These are phyloP conservation scores for Claviceps pazoutovae DNA, from an alignment of 2,329 filamentous ascomycete genomes.

Conservation along the genomic window DNA sequence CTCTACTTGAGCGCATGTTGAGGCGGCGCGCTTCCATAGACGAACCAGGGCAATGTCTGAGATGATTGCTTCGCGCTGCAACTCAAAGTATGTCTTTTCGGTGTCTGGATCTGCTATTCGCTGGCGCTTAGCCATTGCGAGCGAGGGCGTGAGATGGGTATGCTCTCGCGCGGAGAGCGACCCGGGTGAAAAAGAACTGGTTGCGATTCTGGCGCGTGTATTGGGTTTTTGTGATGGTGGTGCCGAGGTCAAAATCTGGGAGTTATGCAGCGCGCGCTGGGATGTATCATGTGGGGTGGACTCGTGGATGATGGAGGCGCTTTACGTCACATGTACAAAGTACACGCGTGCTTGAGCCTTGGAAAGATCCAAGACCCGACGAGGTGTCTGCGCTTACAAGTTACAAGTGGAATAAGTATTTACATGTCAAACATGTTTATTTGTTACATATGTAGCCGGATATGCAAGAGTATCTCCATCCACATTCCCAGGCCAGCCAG, in stretches of 20 bases:
- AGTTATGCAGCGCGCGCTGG: not conserved
- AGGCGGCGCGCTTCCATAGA: not conserved
- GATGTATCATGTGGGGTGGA: not conserved
- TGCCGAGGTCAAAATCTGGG: not conserved
- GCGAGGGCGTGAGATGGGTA: not conserved
- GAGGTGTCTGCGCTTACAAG: too few species aligned
- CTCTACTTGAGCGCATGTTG: not conserved
- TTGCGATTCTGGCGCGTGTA: too few species aligned
- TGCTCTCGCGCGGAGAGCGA: too few species aligned
- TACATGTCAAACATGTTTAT: not conserved
- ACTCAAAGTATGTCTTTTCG: slow-evolving; percentile 55
- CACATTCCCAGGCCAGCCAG: not conserved
- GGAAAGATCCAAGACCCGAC: too few species aligned
- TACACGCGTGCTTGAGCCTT: too few species aligned
- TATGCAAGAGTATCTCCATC: not conserved
- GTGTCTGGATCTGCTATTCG: slow-evolving; percentile 11
- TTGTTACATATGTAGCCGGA: not conserved
- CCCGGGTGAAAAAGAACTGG: too few species aligned
- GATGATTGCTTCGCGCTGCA: slow-evolving; percentile 58
- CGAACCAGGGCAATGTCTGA: slow-evolving; percentile 58
- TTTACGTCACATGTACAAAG: too few species aligned
- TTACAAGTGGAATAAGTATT: too few species aligned
- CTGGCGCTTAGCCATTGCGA: slow-evolving; percentile 6
- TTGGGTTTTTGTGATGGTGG: not conserved
- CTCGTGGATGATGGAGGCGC: not conserved